Evolutionary conservation across 441 rosid species (phyloP).

Genomic region (Daphne laureola): DNA sequence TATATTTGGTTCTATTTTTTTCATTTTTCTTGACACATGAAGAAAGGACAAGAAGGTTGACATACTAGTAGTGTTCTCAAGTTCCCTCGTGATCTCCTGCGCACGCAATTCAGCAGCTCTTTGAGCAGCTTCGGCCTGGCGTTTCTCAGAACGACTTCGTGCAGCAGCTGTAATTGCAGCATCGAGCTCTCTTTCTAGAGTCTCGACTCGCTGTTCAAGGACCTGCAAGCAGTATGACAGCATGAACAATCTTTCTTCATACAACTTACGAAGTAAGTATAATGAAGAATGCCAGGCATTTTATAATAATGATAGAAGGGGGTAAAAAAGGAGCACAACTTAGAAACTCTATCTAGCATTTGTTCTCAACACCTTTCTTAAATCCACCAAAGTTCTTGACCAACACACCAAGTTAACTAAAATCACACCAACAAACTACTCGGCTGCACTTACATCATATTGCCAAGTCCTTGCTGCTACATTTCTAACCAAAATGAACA

Average conservation of each 20-base stretch:
- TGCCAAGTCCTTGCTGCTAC: too few relatives aligned
- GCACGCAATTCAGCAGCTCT: conserved; percentile 76
- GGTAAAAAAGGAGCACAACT: too few relatives aligned
- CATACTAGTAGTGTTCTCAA: conserved; percentile 93
- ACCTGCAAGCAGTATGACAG: conserved; percentile 32
- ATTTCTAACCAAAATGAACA: too few relatives aligned
- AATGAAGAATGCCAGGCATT: neutral
- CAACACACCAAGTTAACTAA: too few relatives aligned
- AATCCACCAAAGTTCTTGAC: too few relatives aligned
- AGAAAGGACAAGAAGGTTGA: neutral
- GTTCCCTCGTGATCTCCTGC: conserved; percentile 70
- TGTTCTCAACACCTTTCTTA: too few relatives aligned
- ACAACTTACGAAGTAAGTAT: neutral
- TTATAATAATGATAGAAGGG: too few relatives aligned
- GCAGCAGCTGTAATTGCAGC: conserved; percentile 93
- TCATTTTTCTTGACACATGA: too few relatives aligned
- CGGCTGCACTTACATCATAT: too few relatives aligned
- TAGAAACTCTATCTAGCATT: too few relatives aligned
- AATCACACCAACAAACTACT: too few relatives aligned
- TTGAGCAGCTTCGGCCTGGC: conserved; percentile 86
- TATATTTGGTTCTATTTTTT: too few relatives aligned
- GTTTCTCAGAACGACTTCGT: conserved; percentile 77
- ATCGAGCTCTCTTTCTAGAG: conserved; percentile 88
- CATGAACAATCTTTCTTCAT: conserved; percentile 4
- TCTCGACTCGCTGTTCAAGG: conserved; percentile 92